phyloP scores from a whole-genome alignment of 345 rosid species.

The Acer yangbiense region DNA sequence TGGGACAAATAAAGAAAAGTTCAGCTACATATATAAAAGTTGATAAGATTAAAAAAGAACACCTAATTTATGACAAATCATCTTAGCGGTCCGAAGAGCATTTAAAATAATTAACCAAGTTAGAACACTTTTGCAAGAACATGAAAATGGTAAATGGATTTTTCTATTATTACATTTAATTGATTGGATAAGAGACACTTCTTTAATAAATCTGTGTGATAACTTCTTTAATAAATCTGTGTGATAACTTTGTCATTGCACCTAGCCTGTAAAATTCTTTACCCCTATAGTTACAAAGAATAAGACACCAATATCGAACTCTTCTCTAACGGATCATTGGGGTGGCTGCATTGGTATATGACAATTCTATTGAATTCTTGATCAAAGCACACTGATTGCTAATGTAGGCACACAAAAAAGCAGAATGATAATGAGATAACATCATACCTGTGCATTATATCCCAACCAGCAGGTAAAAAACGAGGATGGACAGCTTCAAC shows the following conservation, averaged over 20 bases:
- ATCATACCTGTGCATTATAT: constrained; percentile 74
- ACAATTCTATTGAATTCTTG: background rate
- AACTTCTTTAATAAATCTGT: background rate
- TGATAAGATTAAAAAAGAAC: background rate
- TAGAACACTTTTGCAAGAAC: background rate
- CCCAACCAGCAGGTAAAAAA: constrained; percentile 91
- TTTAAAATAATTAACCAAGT: background rate
- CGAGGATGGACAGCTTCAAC: constrained; percentile 79
- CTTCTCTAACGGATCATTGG: background rate
- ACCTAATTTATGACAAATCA: background rate
- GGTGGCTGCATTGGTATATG: background rate
- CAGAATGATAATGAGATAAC: background rate
- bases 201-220: background rate
- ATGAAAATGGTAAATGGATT: background rate
- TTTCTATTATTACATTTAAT: background rate
- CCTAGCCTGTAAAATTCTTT: background rate
- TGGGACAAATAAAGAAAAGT: constrained; percentile 29
- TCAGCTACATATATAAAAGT: constrained; percentile 22
- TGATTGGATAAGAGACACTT: background rate
- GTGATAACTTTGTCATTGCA: background rate
- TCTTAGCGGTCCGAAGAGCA: background rate
- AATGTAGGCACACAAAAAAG: background rate
- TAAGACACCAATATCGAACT: background rate
- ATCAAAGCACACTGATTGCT: background rate
- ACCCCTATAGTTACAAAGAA: background rate